Evolutionary conservation across 176 grass and related monocot species (phyloP).

Genomic region (Cenchrus americanus): DNA sequence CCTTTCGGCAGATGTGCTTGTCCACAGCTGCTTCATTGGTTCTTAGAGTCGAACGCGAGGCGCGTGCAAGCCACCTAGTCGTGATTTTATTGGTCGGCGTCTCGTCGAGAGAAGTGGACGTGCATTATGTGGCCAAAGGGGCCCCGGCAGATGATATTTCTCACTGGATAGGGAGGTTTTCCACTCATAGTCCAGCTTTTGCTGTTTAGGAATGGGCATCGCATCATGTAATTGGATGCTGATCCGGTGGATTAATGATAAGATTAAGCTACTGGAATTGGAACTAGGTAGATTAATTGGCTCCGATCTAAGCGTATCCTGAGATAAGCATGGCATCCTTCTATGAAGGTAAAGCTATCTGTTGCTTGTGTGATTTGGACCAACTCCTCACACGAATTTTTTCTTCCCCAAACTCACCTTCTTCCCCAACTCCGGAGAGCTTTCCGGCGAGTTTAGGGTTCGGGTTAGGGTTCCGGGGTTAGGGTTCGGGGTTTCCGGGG

Average conservation of each 20-base stretch:
- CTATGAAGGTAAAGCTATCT: no score
- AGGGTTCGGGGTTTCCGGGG: no score
- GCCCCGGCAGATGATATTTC: constrained; percentile 23
- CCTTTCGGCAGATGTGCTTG: constrained; percentile 10
- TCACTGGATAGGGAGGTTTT: constrained; percentile 10
- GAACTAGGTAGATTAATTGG: not conserved
- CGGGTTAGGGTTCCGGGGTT: no score
- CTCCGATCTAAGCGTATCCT: not conserved
- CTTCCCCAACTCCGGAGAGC: no score
- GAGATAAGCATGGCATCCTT: not conserved
- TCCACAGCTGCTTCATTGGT: not conserved
- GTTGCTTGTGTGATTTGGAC: no score
- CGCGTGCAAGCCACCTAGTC: constrained; percentile 38
- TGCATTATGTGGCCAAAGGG: constrained; percentile 39
- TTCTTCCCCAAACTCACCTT: no score
- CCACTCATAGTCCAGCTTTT: not conserved
- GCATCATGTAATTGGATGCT: not conserved
- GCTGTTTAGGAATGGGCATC: constrained; percentile 15
- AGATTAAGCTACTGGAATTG: not conserved
- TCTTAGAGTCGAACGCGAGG: constrained; percentile 32
- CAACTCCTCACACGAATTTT: no score
- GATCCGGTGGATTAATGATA: not conserved
- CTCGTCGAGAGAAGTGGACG: constrained; percentile 50
- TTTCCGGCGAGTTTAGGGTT: no score
- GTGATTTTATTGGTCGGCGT: constrained; percentile 33